phyloP scores from a whole-genome alignment of 2,329 filamentous ascomycete genomes.

The Neofusicoccum parvum region DNA sequence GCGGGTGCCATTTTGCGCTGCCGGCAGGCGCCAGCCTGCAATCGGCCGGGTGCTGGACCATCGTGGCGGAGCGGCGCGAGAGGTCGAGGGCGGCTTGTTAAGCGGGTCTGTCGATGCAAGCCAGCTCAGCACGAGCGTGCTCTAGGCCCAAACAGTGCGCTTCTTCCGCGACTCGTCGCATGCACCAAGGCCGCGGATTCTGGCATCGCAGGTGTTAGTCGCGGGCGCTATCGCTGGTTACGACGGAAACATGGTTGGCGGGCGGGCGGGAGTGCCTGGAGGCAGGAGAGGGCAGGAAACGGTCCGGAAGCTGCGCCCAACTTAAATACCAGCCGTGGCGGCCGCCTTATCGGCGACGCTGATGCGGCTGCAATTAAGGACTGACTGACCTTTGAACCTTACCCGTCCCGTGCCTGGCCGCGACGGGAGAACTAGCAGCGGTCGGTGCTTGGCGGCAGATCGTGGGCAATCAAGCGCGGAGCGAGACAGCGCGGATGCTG shows the following conservation, averaged over 20 bases:
- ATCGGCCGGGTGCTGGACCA: slow-evolving; percentile 11
- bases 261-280: slow-evolving; percentile 17
- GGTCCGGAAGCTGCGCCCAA: slow-evolving; percentile 15
- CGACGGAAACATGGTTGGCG: slow-evolving; percentile 18
- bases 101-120: slow-evolving; percentile 18
- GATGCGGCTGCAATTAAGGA: slow-evolving; percentile 16
- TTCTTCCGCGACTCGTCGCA: slow-evolving; percentile 21
- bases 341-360: slow-evolving; percentile 14
- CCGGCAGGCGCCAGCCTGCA: slow-evolving; percentile 18
- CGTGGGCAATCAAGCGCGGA: slow-evolving; percentile 15
- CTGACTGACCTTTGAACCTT: slow-evolving; percentile 15
- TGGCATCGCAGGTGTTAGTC: slow-evolving; percentile 20
- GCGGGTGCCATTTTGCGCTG: slow-evolving; percentile 17
- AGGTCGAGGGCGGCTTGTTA: slow-evolving; percentile 13
- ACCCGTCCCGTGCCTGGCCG: slow-evolving; percentile 14
- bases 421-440: slow-evolving; percentile 17
- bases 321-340: slow-evolving; percentile 13
- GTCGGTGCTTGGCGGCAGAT: slow-evolving; percentile 16
- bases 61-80: slow-evolving; percentile 14
- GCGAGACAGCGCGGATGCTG: not conserved
- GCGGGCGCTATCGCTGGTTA: slow-evolving; percentile 19
- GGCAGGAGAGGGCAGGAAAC: slow-evolving; percentile 5
- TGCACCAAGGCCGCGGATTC: slow-evolving; percentile 16
- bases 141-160: slow-evolving; percentile 19
- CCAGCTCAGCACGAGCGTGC: slow-evolving; percentile 21